Base-by-base conservation (phyloP, 1,284 basidiomycete species). In the Amylostereum chailletii region DNA sequence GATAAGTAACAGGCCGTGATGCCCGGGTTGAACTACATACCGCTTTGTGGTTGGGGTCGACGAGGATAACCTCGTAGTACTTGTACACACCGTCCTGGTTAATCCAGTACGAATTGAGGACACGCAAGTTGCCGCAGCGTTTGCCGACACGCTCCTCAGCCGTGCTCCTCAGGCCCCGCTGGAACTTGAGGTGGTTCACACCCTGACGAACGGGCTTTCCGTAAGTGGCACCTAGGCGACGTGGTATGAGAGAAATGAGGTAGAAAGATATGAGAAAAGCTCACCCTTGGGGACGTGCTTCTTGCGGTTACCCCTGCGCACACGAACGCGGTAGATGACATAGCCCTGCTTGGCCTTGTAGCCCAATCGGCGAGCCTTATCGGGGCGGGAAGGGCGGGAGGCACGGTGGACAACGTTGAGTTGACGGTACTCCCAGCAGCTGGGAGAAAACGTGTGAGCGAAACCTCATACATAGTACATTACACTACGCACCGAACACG, bases 261-360 rank as follows among this genome's bases (percentile, higher is more conserved):
- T 39, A 48, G 7, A 1, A 3, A 42, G 4, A 54, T 3, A 37
- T 34, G 27, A 31, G 45, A 34, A 32, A 26, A 34, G 64, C 69
- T 45, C 53, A 86, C 95, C 95, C 82, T 99, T 99, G 65, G 90
- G 90, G 52, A 89, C 95, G 56, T 90, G 94, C 82, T 94, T 96
- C 80, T 99, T 99, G 76, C 96, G 86, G 84, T 98, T 97, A 70
- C 96, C 96, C 59, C 95, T 86, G 65, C 96, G 87, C 59, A 99
- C 95, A 61, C 95, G 92, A 63, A 99, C 77, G 62, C 96, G 93
- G 80, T 99, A 99, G 74, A 99, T 74, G 55, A 99, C 89, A 70
- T 93, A 99, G 64, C 96, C 96, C 75, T 99, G 96, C 83, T 99
- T 99, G 69, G 96, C 92, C 77, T 97, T 99, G 86, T 99, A 99